Evolutionary conservation across 805 yeast species (phyloP), one percentile per base, ranked within the genome.

Genomic region (Pichia eremophila): DNA sequence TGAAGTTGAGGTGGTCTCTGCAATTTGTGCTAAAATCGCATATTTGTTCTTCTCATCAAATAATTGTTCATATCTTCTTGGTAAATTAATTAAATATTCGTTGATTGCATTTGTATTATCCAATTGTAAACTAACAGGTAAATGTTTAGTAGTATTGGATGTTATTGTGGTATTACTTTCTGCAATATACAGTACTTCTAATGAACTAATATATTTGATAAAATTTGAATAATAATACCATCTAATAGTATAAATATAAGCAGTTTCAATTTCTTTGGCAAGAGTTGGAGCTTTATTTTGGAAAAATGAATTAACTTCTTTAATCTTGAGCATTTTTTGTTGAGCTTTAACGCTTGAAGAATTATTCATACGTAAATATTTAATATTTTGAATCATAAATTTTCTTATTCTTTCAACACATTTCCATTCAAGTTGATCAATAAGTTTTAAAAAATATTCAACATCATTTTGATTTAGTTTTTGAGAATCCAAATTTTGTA

Each of bases 161-260:
- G 61, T 61, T 11, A 59, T 7, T 14, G 36, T 10, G 10, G 12
- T 14, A 8, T 46, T 45, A 29, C 31, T 75, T 22, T 66, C 65
- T 45, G 73, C 71, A 17, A 81, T 53, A 40, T 74, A 77, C 49
- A 88, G 63, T 54, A 78, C 79, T 50, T 85, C 85, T 44, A 90
- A 64, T 1, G 95, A 79, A 51, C 81, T 77, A 37, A 82, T 64
- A 65, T 89, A 90, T 52, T 89, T 78, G 17, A 82, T 79, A 59
- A 90, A 91, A 55, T 85, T 77, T 48, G 83, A 75, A 49, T 75
- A 72, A 62, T 93, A 93, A 67, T 91, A 93, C 99, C 99, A 93
- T 57, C 77, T 72, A 86, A 93, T 90, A 3, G 98, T 91, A 57
- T 80, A 81, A 18, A 81, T 68, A 62, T 93, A 93, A 0, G 97